Evolutionary conservation across 352 stramenopile species (phyloP).

Genomic region (Phytophthora foliorum): DNA sequence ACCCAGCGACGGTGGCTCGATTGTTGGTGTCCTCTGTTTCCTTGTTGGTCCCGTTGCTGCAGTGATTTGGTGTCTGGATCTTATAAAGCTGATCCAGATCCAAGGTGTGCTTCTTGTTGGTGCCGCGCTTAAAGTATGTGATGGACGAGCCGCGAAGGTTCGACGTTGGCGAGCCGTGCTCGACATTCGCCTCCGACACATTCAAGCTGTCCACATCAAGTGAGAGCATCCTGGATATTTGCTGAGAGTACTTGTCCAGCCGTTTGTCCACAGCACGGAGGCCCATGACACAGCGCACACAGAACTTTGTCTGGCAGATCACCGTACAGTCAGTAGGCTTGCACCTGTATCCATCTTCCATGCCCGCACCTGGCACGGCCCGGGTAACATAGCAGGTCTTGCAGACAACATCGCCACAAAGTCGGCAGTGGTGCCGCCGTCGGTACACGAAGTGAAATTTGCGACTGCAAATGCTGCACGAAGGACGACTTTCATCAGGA

Average conservation of each 20-base stretch:
- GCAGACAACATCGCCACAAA: constrained; percentile 65
- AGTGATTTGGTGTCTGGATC: constrained; percentile 13
- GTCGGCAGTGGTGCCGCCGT: constrained; percentile 56
- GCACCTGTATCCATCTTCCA: constrained; percentile 16
- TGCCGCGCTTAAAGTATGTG: constrained; percentile 46
- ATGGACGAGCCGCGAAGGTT: constrained; percentile 26
- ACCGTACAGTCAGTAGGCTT: background rate
- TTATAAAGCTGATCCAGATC: constrained; percentile 47
- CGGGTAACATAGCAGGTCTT: constrained; percentile 61
- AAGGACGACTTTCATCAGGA: constrained; percentile 39
- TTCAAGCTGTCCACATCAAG: constrained; percentile 17
- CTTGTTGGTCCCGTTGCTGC: constrained; percentile 8
- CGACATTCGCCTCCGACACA: constrained; percentile 15
- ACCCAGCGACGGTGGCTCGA: background rate
- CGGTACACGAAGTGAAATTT: constrained; percentile 47
- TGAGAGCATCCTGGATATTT: constrained; percentile 45
- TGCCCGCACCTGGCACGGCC: constrained; percentile 31
- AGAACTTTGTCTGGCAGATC: constrained; percentile 65
- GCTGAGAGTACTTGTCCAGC: constrained; percentile 38
- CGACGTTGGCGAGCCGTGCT: constrained; percentile 2
- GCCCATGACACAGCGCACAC: constrained; percentile 60
- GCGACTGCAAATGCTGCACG: constrained; percentile 43
- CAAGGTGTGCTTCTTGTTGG: constrained; percentile 37
- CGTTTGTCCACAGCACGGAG: constrained; percentile 53
- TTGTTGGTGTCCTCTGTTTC: constrained; percentile 2